Conservation (phyloP, 192 early-diverging fungal genomes). For the Pecoramyces ruminantium region DNA sequence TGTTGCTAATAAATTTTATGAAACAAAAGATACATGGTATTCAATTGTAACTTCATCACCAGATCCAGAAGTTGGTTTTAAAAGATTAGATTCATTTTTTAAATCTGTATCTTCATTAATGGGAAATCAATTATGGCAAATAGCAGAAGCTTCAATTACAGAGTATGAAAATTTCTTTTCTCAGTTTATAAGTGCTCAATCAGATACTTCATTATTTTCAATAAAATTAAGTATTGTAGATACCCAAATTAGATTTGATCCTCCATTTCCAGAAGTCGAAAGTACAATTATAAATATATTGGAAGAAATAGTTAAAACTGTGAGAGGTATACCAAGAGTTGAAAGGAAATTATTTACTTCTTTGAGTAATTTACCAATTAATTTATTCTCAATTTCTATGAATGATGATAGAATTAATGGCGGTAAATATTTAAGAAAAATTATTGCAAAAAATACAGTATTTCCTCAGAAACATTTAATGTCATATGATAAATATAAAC, state of each 20-base stretch:
- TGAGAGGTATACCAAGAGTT: constrained; percentile 33
- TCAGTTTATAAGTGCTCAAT: constrained; percentile 17
- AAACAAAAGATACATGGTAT: constrained; percentile 36
- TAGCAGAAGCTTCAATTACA: constrained; percentile 20
- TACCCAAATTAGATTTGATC: constrained; percentile 41
- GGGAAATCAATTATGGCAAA: constrained; percentile 35
- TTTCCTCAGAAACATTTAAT: constrained; percentile 38
- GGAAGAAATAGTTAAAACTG: constrained; percentile 31
- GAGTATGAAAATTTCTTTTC: constrained; percentile 37
- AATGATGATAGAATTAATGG: constrained; percentile 38
- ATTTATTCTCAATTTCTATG: constrained; percentile 23
- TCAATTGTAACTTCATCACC: constrained; percentile 17
- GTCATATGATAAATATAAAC: constrained; percentile 44
- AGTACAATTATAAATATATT: constrained; percentile 23
- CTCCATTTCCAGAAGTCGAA: constrained; percentile 34
- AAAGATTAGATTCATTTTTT: constrained; percentile 34
- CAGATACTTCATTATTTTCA: constrained; percentile 25
- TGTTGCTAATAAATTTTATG: constrained; percentile 36
- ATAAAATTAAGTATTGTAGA: constrained; percentile 32
- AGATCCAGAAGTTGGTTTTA: constrained; percentile 33
- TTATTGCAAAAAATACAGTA: constrained; percentile 34
- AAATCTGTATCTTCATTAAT: constrained; percentile 36
- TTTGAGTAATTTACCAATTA: constrained; percentile 17
- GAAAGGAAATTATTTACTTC: constrained; percentile 40
- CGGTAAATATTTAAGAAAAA: constrained; percentile 23